These are phyloP conservation scores for Scheffersomyces illinoinensis DNA, from an alignment of 1,139 yeast genomes.

Conservation along the genomic window DNA sequence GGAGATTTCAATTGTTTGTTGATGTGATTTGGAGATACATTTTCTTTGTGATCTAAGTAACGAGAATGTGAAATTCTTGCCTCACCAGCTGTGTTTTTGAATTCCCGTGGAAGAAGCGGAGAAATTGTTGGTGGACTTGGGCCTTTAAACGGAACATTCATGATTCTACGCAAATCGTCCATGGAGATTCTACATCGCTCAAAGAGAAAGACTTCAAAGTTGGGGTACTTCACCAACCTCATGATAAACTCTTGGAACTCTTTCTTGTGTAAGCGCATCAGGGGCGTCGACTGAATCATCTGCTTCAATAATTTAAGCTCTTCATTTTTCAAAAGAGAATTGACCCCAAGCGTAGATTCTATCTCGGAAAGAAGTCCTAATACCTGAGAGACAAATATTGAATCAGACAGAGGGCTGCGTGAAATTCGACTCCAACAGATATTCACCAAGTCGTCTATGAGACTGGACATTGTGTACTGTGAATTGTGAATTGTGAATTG, in stretches of 20 bases:
- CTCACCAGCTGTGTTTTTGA: not conserved
- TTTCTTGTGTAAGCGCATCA: constrained; percentile 24
- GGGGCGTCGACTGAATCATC: constrained; percentile 30
- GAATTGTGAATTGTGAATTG: no score
- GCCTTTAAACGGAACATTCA: not conserved
- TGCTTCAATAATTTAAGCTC: constrained; percentile 27
- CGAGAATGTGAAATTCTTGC: not conserved
- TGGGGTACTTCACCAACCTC: constrained; percentile 23
- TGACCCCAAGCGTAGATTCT: constrained; percentile 22
- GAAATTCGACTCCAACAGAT: constrained; percentile 28
- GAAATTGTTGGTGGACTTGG: not conserved
- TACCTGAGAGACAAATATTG: constrained; percentile 30
- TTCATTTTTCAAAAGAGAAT: constrained; percentile 22
- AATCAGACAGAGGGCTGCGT: constrained; percentile 11
- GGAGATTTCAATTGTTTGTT: constrained; percentile 5
- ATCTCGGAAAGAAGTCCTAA: constrained; percentile 27
- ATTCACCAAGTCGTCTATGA: constrained; percentile 20
- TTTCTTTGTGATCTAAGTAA: constrained; percentile 2
- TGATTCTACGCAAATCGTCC: constrained; percentile 9
- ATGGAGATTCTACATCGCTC: constrained; percentile 23
- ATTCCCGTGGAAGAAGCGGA: not conserved
- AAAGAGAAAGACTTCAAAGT: constrained; percentile 25
- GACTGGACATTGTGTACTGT: constrained; percentile 7
- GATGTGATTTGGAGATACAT: constrained; percentile 13
- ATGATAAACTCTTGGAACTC: constrained; percentile 32